phyloP scores from a whole-genome alignment of 176 grass and related monocot genomes.

The Ananas comosus region DNA sequence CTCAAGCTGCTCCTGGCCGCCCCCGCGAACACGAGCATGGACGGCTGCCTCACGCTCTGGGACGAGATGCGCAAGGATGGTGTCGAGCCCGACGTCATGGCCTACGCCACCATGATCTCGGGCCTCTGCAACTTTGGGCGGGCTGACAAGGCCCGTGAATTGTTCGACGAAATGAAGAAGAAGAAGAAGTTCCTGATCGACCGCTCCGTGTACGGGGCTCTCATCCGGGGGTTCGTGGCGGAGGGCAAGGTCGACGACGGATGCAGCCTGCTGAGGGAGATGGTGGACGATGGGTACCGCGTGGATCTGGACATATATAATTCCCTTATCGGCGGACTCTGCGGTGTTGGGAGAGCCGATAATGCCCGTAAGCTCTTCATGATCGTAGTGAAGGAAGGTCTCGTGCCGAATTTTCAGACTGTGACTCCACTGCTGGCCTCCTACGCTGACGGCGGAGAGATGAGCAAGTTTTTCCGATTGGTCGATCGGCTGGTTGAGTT shows the following conservation, averaged over 20 bases:
- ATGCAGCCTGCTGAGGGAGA: conserved; percentile 61
- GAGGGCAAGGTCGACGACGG: conserved; percentile 43
- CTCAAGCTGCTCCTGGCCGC: conserved; percentile 51
- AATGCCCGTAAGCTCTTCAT: conserved; percentile 66
- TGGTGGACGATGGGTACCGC: conserved; percentile 60
- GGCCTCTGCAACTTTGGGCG: conserved; percentile 52
- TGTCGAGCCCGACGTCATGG: conserved; percentile 48
- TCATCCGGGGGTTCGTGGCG: conserved; percentile 47
- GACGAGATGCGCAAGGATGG: conserved; percentile 67
- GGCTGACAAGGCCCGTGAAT: conserved; percentile 42
- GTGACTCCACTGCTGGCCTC: conserved; percentile 52
- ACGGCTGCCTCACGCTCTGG: conserved; percentile 74
- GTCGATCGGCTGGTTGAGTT: conserved; percentile 39
- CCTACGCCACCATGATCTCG: conserved; percentile 54
- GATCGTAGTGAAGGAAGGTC: conserved; percentile 55
- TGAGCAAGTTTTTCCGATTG: conserved; percentile 45
- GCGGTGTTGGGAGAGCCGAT: conserved; percentile 44
- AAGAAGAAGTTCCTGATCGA: conserved; percentile 67
- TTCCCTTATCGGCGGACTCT: conserved; percentile 66
- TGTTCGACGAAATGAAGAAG: conserved; percentile 61
- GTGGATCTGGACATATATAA: conserved; percentile 64
- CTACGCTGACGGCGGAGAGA: conserved; percentile 52
- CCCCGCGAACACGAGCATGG: conserved; percentile 38
- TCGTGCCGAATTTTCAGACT: conserved; percentile 38
- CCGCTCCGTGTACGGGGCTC: conserved; percentile 42